A percentile compares a stretch with the other conserved stretches of the same genome.
Conservation (phyloP, 169 alveolate genomes). For the Plasmodium adleri region DNA sequence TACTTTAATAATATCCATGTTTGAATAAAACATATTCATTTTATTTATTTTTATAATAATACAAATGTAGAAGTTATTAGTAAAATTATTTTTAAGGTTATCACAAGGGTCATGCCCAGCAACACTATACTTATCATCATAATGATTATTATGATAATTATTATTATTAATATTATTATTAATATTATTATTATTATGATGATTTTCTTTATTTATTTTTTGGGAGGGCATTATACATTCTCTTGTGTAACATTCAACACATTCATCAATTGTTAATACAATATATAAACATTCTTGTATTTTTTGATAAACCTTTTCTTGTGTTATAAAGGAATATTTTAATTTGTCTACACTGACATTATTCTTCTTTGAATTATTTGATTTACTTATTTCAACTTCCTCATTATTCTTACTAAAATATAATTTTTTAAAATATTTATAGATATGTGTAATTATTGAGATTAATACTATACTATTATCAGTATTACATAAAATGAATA, state of each 20-base stretch:
- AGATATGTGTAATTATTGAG: slow-evolving; percentile 30
- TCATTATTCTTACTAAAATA: slow-evolving; percentile 22
- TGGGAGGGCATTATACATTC: neutral
- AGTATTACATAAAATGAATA: slow-evolving; percentile 23
- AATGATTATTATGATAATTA: neutral
- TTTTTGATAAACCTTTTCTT: slow-evolving; percentile 71
- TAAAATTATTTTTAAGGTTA: neutral
- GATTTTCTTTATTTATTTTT: neutral
- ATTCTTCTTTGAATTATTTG: neutral
- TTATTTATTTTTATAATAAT: slow-evolving; percentile 55
- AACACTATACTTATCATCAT: neutral
- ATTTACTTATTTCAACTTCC: neutral
- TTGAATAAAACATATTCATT: slow-evolving; percentile 66
- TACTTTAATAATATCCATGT: slow-evolving; percentile 60
- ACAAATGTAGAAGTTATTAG: slow-evolving; percentile 5
- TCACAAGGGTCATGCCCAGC: neutral
- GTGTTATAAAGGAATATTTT: slow-evolving; percentile 35
- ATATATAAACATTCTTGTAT: slow-evolving; percentile 71
- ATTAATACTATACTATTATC: slow-evolving; percentile 38
- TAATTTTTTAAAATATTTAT: slow-evolving; percentile 62
- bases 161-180: neutral
- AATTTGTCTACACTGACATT: neutral
- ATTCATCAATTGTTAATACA: slow-evolving; percentile 53
- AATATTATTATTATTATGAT: neutral
- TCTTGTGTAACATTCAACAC: slow-evolving; percentile 26